Evolutionary conservation across 345 rosid species (phyloP), one percentile per base, ranked within the genome.

Genomic region (Salix suchowensis): DNA sequence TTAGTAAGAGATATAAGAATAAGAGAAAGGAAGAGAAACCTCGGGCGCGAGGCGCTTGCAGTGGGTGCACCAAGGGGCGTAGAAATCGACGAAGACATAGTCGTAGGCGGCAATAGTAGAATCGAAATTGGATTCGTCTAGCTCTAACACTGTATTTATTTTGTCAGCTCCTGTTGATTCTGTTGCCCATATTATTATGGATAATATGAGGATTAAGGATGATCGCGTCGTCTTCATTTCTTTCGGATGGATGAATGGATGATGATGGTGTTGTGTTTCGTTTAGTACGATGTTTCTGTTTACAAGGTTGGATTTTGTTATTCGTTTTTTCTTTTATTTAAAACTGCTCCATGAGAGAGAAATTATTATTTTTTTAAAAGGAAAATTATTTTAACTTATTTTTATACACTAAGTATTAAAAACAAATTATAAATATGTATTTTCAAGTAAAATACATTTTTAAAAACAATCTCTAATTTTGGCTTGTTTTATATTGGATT

Each of bases 61-160:
- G 90, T 95, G 98, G 81, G 93, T 92, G 82, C 98, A 95, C 98
- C 98, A 93, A 2, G 98, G 98, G 72, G 98, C 98, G 76, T 93
- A 95, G 85, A 95, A 95, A 82, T 91, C 93, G 42, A 93, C 93
- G 67, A 95, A 87, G 83, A 95, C 71, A 82, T 82, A 91, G 77
- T 91, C 97, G 67, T 90, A 88, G 55, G 88, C 16, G 42, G 98
- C 84, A 77, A 93, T 90, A 62, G 97, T 93, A 0, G 90, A 75
- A 34, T 95, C 97, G 73, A 93, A 88, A 85, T 89, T 93, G 44
- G 98, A 90, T 40, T 95, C 98, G 71, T 90, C 92, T 40, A 95
- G 91, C 78, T 91, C 96, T 24, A 95, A 42, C 24, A 93, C 98
- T 75, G 78, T 88, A 69, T 89, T 97, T 14, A 82, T 80, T 46